These are phyloP conservation scores for Solanum arcanum DNA, from an alignment of 257 asterid genomes.

Conservation along the genomic window DNA sequence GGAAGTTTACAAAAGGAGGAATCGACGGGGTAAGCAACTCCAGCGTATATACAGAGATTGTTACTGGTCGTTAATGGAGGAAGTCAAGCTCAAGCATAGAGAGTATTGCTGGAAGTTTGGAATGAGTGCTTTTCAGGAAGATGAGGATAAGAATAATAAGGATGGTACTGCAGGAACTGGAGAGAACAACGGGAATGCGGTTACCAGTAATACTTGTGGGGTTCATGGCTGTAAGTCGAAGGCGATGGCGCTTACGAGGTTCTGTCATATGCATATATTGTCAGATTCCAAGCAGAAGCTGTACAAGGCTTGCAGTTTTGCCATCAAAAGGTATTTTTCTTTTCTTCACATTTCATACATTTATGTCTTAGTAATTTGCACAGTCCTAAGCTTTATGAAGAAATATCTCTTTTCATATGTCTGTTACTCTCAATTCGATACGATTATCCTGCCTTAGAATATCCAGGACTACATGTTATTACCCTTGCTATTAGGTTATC, in stretches of 20 bases:
- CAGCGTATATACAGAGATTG: constrained; percentile 53
- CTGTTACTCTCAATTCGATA: not conserved
- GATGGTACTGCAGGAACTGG: constrained; percentile 10
- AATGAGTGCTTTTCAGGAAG: constrained; percentile 56
- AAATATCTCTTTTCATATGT: not conserved
- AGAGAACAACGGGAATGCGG: not conserved
- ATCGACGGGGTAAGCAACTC: constrained; percentile 49
- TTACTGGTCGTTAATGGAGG: constrained; percentile 88
- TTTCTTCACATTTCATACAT: not conserved
- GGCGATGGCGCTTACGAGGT: constrained; percentile 52
- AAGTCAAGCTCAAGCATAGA: constrained; percentile 42
- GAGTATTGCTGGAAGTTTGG: constrained; percentile 75
- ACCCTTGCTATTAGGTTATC: not conserved
- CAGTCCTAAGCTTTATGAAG: not conserved
- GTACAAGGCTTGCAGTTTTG: constrained; percentile 63
- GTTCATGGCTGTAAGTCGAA: constrained; percentile 41
- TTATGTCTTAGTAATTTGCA: not conserved
- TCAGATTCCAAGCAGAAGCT: constrained; percentile 72
- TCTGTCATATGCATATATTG: constrained; percentile 64
- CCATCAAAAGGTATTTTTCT: constrained; percentile 52
- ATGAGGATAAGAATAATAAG: constrained; percentile 29
- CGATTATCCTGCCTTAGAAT: not conserved
- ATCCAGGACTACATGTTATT: not conserved
- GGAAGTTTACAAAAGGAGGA: constrained; percentile 57
- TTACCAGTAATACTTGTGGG: constrained; percentile 19